Evolutionary conservation across 768 basidiomycete species (phyloP).

Genomic region (Hortiboletus campestris): DNA sequence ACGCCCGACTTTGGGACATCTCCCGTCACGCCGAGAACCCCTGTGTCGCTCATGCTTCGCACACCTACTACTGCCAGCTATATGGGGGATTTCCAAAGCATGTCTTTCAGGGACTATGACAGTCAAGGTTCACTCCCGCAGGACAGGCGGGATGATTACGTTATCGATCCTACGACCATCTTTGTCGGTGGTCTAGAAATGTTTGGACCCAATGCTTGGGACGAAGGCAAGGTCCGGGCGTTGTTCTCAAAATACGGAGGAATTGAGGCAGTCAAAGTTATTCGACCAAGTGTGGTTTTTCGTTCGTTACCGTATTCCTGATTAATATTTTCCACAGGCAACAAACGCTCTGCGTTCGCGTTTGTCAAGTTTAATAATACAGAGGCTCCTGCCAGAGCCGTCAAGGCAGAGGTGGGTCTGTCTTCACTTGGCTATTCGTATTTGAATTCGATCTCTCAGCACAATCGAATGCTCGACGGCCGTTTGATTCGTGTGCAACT

Average conservation of each 20-base stretch:
- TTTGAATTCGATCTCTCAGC: slow-evolving; percentile 40
- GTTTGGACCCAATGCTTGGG: slow-evolving; percentile 63
- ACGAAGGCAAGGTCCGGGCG: slow-evolving; percentile 55
- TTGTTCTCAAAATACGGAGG: slow-evolving; percentile 66
- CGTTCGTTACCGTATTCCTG: neutral
- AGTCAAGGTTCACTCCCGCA: slow-evolving; percentile 20
- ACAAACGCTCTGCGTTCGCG: slow-evolving; percentile 69
- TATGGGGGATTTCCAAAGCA: slow-evolving; percentile 33
- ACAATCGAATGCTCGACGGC: slow-evolving; percentile 66
- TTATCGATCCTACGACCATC: slow-evolving; percentile 64
- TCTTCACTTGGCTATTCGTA: neutral
- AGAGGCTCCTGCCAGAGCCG: slow-evolving; percentile 64
- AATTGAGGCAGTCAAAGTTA: slow-evolving; percentile 62
- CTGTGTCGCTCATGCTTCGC: slow-evolving; percentile 46
- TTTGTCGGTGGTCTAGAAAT: slow-evolving; percentile 78
- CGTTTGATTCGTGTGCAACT: slow-evolving; percentile 75
- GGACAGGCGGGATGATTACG: slow-evolving; percentile 33
- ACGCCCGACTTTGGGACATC: slow-evolving; percentile 48
- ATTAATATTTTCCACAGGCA: slow-evolving; percentile 38
- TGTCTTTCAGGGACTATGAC: slow-evolving; percentile 24
- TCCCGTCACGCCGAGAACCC: slow-evolving; percentile 50
- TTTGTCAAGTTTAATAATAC: slow-evolving; percentile 70
- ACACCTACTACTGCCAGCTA: slow-evolving; percentile 46
- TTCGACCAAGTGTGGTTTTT: slow-evolving; percentile 55
- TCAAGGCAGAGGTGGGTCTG: slow-evolving; percentile 55